phyloP scores from a whole-genome alignment of 805 yeast genomes.

The Myxozyma lipomycoides region DNA sequence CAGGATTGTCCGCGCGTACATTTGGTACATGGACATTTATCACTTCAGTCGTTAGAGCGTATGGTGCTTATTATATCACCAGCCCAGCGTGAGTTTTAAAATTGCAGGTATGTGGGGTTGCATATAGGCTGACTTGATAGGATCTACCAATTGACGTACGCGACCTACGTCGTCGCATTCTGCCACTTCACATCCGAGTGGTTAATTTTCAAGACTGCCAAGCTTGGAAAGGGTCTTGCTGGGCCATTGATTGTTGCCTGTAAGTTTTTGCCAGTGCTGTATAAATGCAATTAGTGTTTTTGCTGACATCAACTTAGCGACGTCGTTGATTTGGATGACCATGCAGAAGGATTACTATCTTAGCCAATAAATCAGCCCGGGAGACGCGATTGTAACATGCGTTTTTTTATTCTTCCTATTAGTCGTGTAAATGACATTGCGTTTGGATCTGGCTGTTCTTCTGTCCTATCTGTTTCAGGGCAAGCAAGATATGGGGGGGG shows the following conservation, averaged over 20 bases:
- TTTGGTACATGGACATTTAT: conserved; percentile 97
- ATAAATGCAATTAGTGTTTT: neutral
- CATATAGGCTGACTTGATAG: conserved; percentile 25
- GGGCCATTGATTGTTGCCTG: conserved; percentile 76
- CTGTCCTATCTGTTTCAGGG: too few species aligned
- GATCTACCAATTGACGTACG: conserved; percentile 64
- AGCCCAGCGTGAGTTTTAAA: conserved; percentile 48
- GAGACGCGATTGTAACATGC: neutral
- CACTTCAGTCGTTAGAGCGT: conserved; percentile 76
- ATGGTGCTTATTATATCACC: conserved; percentile 74
- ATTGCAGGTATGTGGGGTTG: neutral
- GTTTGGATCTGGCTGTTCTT: too few species aligned
- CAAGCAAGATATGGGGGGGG: too few species aligned
- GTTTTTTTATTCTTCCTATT: neutral
- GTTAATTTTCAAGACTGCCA: conserved; percentile 72
- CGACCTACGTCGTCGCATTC: conserved; percentile 78
- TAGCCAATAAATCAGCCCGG: neutral
- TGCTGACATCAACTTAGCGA: conserved; percentile 39
- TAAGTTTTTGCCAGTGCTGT: conserved; percentile 21
- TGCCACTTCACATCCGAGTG: conserved; percentile 81
- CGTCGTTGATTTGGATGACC: conserved; percentile 70
- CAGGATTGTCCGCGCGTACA: conserved; percentile 80
- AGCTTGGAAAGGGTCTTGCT: conserved; percentile 77
- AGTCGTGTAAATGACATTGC: too few species aligned
- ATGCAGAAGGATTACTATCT: conserved; percentile 61